Percentiles rank a stretch among this genome's conserved stretches.
Conservation (phyloP, 2,329 filamentous ascomycete genomes). For the Trichothecium roseum region DNA sequence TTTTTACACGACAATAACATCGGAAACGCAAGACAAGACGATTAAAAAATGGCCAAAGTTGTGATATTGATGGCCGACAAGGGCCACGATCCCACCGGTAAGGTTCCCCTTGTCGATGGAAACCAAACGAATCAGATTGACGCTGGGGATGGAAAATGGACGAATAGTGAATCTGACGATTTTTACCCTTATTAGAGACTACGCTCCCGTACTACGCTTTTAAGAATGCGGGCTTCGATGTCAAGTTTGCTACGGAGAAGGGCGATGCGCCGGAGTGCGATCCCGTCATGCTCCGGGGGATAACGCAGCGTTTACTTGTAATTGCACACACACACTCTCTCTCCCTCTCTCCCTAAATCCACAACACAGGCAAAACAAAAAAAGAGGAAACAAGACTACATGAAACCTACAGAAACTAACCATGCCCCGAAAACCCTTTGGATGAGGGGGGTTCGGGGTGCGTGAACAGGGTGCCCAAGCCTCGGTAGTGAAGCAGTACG, state of each 20-base stretch:
- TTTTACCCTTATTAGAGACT: constrained; percentile 26
- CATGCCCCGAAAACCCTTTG: no score
- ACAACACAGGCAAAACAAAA: no score
- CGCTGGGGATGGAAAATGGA: no score
- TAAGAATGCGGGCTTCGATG: constrained; percentile 33
- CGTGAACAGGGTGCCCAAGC: constrained; percentile 34
- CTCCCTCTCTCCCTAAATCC: no score
- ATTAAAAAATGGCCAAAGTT: constrained; percentile 19
- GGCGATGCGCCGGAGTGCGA: constrained; percentile 37
- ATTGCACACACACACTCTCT: neutral
- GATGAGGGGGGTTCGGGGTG: no score
- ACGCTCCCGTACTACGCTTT: constrained; percentile 37
- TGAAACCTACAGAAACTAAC: no score
- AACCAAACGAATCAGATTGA: no score
- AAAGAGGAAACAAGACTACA: no score
- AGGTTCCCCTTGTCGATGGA: no score
- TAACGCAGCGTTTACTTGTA: constrained; percentile 39
- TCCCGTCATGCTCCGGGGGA: constrained; percentile 34
- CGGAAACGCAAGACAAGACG: no score
- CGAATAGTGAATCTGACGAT: no score
- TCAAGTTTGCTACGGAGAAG: constrained; percentile 38
- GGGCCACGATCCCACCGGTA: constrained; percentile 44
- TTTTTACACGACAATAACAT: no score
- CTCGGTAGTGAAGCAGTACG: constrained; percentile 28
- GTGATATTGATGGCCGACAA: constrained; percentile 43